Evolutionary conservation across 305 asterid species (phyloP).

Genomic region (Fraxinus floribunda): DNA sequence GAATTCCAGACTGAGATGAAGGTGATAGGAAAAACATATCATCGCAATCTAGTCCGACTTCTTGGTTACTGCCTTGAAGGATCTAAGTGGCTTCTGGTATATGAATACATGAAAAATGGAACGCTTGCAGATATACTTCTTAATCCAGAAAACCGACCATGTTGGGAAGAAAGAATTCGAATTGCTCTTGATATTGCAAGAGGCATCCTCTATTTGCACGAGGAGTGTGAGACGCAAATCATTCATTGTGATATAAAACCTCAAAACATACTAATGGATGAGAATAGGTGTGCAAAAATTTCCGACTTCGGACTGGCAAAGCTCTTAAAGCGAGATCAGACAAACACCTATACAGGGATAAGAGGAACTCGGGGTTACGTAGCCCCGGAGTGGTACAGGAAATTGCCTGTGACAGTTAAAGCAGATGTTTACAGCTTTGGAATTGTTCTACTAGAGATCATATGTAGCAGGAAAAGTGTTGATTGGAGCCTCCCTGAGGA

Average conservation of each 20-base stretch:
- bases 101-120: slow-evolving; percentile 32
- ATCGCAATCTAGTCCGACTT: slow-evolving; percentile 35
- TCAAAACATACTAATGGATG: slow-evolving; percentile 53
- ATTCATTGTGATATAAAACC: slow-evolving; percentile 56
- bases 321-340: slow-evolving; percentile 46
- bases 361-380: slow-evolving; percentile 56
- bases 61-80: slow-evolving; percentile 43
- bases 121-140: slow-evolving; percentile 31
- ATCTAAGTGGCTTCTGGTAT: slow-evolving; percentile 14
- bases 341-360: slow-evolving; percentile 36
- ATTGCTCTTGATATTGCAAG: slow-evolving; percentile 32
- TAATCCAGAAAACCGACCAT: neutral
- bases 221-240: slow-evolving; percentile 49
- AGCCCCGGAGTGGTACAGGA: slow-evolving; percentile 54
- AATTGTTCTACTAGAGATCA: slow-evolving; percentile 41
- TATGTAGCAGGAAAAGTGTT: slow-evolving; percentile 30
- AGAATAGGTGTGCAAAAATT: slow-evolving; percentile 33
- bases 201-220: slow-evolving; percentile 50
- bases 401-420: slow-evolving; percentile 41
- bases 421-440: slow-evolving; percentile 56
- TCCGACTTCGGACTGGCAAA: slow-evolving; percentile 57
- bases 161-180: slow-evolving; percentile 26
- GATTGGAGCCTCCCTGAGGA: slow-evolving; percentile 37
- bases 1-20: slow-evolving; percentile 40
- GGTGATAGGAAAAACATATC: slow-evolving; percentile 40